Conservation (phyloP, 371 early-diverging fungal species). For the Mortierella sp. region DNA sequence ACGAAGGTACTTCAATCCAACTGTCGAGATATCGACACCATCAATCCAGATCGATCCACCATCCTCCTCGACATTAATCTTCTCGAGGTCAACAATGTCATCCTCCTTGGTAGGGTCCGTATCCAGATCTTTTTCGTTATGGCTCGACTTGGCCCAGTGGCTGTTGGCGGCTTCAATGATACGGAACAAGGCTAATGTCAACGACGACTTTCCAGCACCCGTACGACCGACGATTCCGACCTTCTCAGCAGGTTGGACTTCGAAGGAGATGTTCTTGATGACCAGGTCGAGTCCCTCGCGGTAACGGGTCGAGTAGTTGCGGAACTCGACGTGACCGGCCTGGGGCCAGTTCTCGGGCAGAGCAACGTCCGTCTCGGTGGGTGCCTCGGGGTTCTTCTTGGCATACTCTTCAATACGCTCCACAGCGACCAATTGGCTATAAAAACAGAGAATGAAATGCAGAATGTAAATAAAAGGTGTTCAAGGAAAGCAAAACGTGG, state of each 20-base stretch:
- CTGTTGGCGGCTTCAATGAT: slow-evolving; percentile 71
- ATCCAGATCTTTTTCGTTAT: slow-evolving; percentile 18
- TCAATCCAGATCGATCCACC: slow-evolving; percentile 60
- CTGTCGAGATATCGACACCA: slow-evolving; percentile 77
- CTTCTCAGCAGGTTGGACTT: slow-evolving; percentile 49
- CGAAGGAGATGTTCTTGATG: slow-evolving; percentile 64
- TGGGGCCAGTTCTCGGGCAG: slow-evolving; percentile 70
- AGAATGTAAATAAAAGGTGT: neutral
- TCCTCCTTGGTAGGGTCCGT: slow-evolving; percentile 15
- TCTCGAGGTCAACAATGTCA: slow-evolving; percentile 22
- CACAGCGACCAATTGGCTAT: slow-evolving; percentile 49
- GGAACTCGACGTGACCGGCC: slow-evolving; percentile 78
- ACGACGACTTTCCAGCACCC: slow-evolving; percentile 79
- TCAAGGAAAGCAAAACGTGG: neutral
- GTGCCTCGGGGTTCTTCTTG: slow-evolving; percentile 69
- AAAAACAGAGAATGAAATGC: neutral
- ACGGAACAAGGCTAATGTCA: slow-evolving; percentile 78
- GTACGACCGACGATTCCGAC: slow-evolving; percentile 63
- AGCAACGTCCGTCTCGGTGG: slow-evolving; percentile 33
- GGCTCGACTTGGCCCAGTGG: slow-evolving; percentile 27
- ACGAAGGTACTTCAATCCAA: slow-evolving; percentile 29
- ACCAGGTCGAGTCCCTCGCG: slow-evolving; percentile 81
- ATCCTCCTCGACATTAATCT: slow-evolving; percentile 22
- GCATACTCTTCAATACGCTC: slow-evolving; percentile 78
- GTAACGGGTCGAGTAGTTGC: slow-evolving; percentile 80